Conservation (phyloP, 2,329 filamentous ascomycete genomes). For the Exophiala sp. region DNA sequence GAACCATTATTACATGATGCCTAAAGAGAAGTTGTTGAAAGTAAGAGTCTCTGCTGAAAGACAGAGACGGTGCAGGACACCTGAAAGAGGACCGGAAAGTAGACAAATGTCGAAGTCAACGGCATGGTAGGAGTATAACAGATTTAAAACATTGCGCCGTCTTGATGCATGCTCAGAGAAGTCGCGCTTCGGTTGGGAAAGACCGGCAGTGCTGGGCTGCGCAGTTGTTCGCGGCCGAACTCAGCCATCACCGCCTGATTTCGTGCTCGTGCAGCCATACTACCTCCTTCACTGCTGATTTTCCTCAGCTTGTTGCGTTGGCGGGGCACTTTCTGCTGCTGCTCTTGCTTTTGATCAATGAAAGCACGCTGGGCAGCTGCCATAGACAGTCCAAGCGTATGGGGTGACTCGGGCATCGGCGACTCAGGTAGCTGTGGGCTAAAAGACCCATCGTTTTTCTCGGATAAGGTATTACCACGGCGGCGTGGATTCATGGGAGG, state of each 20-base stretch:
- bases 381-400: not conserved
- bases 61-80: too few relatives aligned
- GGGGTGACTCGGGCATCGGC: constrained; percentile 7
- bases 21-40: too few relatives aligned
- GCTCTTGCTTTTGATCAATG: constrained; percentile 11
- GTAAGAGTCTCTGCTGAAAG: too few relatives aligned
- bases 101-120: too few relatives aligned
- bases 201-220: constrained; percentile 24
- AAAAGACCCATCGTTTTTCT: constrained; percentile 27
- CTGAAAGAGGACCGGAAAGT: too few relatives aligned
- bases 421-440: constrained; percentile 13
- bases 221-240: constrained; percentile 23
- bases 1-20: too few relatives aligned
- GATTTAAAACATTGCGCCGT: constrained; percentile 27
- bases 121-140: too few relatives aligned
- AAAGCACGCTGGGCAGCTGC: constrained; percentile 2
- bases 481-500: constrained; percentile 60
- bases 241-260: constrained; percentile 37
- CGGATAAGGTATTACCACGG: constrained; percentile 47
- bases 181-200: constrained; percentile 29
- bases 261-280: constrained; percentile 44
- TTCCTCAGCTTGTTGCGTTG: constrained; percentile 45
- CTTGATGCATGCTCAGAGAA: constrained; percentile 22
- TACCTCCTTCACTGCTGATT: constrained; percentile 49
- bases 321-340: constrained; percentile 20